Conservation (phyloP, 2,329 filamentous ascomycete species). For the Penicillium sp. region DNA sequence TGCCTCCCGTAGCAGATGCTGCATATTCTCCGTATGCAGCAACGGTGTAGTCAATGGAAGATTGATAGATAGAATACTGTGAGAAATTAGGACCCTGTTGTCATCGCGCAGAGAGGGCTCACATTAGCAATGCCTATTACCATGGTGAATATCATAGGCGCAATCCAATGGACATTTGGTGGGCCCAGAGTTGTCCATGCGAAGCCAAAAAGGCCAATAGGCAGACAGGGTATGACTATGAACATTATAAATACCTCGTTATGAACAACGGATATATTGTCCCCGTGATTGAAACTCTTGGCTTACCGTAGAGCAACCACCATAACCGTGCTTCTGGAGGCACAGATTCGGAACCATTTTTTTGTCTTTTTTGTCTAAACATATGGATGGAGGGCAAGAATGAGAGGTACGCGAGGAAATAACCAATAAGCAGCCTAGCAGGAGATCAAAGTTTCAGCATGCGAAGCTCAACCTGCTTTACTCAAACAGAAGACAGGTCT, state of each 20-base stretch:
- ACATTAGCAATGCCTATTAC: conserved; percentile 64
- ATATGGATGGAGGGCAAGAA: conserved; percentile 55
- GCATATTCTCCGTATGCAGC: conserved; percentile 64
- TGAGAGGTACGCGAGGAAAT: conserved; percentile 56
- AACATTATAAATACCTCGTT: neutral
- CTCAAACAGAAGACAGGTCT: neutral
- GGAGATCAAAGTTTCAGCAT: neutral
- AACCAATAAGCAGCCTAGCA: conserved; percentile 53
- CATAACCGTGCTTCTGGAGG: conserved; percentile 64
- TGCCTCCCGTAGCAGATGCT: conserved; percentile 65
- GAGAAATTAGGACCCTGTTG: neutral
- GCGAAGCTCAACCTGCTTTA: neutral
- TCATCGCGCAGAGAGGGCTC: conserved; percentile 19
- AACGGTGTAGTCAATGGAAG: conserved; percentile 68
- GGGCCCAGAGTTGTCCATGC: conserved; percentile 61
- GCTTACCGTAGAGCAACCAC: conserved; percentile 56
- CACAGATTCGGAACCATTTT: conserved; percentile 46
- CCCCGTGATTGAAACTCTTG: neutral
- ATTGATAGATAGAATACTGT: conserved; percentile 57
- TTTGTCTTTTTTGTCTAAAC: conserved; percentile 43
- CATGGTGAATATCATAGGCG: conserved; percentile 58
- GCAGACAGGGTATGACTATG: conserved; percentile 54
- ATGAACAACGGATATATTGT: neutral
- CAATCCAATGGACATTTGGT: conserved; percentile 58
- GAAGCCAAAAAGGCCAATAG: conserved; percentile 62